Percentiles rank a stretch among this genome's conserved stretches.
Evolutionary conservation across 495 filamentous ascomycete genomes (phyloP).

Genomic region (Neurospora sp.): DNA sequence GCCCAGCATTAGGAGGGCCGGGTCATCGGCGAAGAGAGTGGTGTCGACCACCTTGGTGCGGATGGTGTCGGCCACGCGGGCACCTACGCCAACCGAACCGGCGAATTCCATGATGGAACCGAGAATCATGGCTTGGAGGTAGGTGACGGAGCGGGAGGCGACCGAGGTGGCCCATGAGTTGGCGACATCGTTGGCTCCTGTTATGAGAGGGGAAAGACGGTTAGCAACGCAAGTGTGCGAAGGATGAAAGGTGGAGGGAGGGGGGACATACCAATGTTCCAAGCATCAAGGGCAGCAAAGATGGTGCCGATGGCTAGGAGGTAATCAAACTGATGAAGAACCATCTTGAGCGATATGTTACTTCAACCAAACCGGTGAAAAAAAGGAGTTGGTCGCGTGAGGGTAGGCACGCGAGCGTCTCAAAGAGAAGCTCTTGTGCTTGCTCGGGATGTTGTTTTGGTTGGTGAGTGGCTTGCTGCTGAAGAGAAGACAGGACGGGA

Average conservation of each 20-base stretch:
- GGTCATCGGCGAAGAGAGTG: conserved; percentile 38
- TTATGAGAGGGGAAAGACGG: too few relatives aligned
- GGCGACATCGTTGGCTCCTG: conserved; percentile 60
- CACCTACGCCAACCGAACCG: conserved; percentile 55
- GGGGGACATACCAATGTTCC: conserved; percentile 44
- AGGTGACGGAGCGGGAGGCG: conserved; percentile 54
- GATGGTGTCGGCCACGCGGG: conserved; percentile 56
- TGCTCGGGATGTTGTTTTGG: neutral
- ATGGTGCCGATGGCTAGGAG: conserved; percentile 68
- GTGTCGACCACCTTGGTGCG: conserved; percentile 52
- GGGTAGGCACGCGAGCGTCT: neutral
- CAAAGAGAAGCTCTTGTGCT: neutral
- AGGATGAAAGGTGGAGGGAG: too few relatives aligned
- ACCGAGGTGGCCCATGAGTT: conserved; percentile 66
- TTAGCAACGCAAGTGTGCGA: too few relatives aligned
- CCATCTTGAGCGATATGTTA: conserved; percentile 9
- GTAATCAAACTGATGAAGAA: conserved; percentile 52
- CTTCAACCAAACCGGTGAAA: neutral
- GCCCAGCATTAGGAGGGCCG: conserved; percentile 48
- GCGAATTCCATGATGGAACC: conserved; percentile 57
- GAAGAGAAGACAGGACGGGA: neutral
- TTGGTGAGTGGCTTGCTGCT: neutral
- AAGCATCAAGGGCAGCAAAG: conserved; percentile 67
- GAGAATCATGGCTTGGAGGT: conserved; percentile 56
- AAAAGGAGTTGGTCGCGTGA: neutral